A percentile compares a stretch with the other conserved stretches of the same genome.
Conservation (phyloP, 1,284 basidiomycete species). For the Sanguinoderma infundibulare region DNA sequence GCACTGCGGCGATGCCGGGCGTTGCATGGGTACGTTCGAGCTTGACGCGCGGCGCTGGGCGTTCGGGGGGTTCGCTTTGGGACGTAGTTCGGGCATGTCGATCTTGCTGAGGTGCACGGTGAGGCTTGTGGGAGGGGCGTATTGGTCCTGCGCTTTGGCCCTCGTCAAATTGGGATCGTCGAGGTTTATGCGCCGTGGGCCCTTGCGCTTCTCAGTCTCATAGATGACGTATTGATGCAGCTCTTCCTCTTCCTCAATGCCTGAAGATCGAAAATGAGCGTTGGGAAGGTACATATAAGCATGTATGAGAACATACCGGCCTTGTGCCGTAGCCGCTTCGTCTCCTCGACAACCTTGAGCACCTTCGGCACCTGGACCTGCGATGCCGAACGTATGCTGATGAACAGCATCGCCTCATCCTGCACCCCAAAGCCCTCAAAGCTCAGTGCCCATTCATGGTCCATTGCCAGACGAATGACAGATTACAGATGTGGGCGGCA, state of each 20-base stretch:
- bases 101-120: constrained; percentile 82
- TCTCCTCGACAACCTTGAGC: constrained; percentile 78
- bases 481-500: constrained; percentile 2
- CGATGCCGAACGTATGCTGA: constrained; percentile 71
- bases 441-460: background rate
- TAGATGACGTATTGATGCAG: constrained; percentile 81
- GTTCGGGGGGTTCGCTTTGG: constrained; percentile 35
- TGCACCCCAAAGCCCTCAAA: constrained; percentile 33
- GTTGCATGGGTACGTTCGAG: constrained; percentile 2
- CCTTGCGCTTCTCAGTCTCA: constrained; percentile 54
- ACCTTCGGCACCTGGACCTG: constrained; percentile 75
- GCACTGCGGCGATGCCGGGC: constrained; percentile 3
- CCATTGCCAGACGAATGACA: background rate
- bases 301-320: constrained; percentile 47
- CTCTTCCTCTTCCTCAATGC: constrained; percentile 61
- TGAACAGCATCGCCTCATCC: constrained; percentile 82
- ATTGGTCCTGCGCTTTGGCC: constrained; percentile 41
- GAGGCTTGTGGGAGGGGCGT: constrained; percentile 36
- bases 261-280: constrained; percentile 34
- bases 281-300: background rate
- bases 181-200: constrained; percentile 70
- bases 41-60: constrained; percentile 6
- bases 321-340: constrained; percentile 75
- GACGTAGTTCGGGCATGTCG: constrained; percentile 78
- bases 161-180: constrained; percentile 47